Base-by-base conservation (phyloP, 495 filamentous ascomycete species). In the Aspergillus coremiiformis region DNA sequence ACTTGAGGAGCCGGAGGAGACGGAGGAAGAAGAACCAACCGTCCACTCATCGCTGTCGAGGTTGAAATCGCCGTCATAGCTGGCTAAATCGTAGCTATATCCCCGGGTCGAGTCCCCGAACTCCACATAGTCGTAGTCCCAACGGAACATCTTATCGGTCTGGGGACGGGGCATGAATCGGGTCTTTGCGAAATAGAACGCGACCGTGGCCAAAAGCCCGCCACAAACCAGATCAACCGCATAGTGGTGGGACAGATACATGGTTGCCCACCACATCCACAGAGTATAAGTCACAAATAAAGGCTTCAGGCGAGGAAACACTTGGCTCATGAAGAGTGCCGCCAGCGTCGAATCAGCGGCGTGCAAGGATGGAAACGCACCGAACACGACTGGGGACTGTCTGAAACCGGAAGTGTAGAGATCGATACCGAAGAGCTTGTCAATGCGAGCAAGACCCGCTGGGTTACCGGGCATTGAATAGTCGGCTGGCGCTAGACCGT, bases 241-340 rank as follows among this genome's bases (percentile, higher is more conserved):
- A 62, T 96, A 96, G 68, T 96, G 91, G 68, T 96, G 91, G 39
- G 88, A 91, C 47, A 96, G 80, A 61, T 96, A 95, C 86, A 96
- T 93, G 44, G 91, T 96, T n/a, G 91, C 85, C 91, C 91, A 96
- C 86, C 88, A 95, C 62, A 96, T 84, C 91, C 91, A 96, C 48
- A 84, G 75, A 9, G 83, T 84, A 68, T 96, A 96, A 44, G 75
- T 76, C 42, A 90, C 76, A 70, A 92, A 93, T 22, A 91, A 62
- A 30, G 83, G 81, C 56, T 82, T 80, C 49, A 91, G 71, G 24
- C 79, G 78, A 2, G 91, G 91, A 74, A 96, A 96, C 61, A 88
- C 80, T 61, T 92, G 83, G 66, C 83, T 85, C 79, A 96, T 86
- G 75, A 96, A 96, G n/a, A 95, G 74, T 29, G 88, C 88, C 59